Evolutionary conservation across 2,329 filamentous ascomycete genomes (phyloP).

Genomic region (Stromatinia cepivora): DNA sequence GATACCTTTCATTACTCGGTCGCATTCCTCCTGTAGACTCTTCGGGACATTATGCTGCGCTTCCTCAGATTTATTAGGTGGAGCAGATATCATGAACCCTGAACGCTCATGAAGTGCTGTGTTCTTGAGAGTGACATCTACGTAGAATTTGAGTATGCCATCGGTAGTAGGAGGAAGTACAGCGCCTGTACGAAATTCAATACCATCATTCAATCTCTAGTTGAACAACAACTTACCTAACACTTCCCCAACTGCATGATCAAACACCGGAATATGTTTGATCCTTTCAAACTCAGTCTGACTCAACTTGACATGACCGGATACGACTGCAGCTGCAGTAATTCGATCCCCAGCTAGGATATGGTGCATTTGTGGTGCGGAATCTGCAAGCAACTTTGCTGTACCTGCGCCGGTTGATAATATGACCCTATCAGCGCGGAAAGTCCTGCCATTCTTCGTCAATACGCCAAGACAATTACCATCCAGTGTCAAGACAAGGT

Average conservation of each 20-base stretch:
- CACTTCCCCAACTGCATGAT: constrained; percentile 47
- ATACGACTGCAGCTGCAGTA: constrained; percentile 56
- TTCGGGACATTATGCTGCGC: constrained; percentile 44
- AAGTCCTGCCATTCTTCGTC: constrained; percentile 48
- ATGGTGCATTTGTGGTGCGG: constrained; percentile 49
- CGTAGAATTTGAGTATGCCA: constrained; percentile 61
- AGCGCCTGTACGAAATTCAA: constrained; percentile 27
- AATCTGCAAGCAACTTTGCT: constrained; percentile 53
- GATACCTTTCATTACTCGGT: constrained; percentile 45
- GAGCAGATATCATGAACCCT: constrained; percentile 54
- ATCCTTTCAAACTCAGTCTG: constrained; percentile 50
- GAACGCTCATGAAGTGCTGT: constrained; percentile 48
- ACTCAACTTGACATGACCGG: constrained; percentile 50
- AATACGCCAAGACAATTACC: constrained; percentile 52
- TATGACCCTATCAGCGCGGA: constrained; percentile 54
- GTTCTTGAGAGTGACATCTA: constrained; percentile 59
- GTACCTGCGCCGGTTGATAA: constrained; percentile 59
- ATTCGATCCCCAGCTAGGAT: constrained; percentile 55
- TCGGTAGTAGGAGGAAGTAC: constrained; percentile 49
- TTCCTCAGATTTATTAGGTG: constrained; percentile 48
- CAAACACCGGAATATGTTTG: constrained; percentile 54
- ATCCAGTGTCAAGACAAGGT: constrained; percentile 49
- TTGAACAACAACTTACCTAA: constrained; percentile 42
- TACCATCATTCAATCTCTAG: background rate
- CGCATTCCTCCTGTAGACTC: constrained; percentile 47